Base-by-base conservation (phyloP, 441 rosid species). In the Arabidopsis hybrid region DNA sequence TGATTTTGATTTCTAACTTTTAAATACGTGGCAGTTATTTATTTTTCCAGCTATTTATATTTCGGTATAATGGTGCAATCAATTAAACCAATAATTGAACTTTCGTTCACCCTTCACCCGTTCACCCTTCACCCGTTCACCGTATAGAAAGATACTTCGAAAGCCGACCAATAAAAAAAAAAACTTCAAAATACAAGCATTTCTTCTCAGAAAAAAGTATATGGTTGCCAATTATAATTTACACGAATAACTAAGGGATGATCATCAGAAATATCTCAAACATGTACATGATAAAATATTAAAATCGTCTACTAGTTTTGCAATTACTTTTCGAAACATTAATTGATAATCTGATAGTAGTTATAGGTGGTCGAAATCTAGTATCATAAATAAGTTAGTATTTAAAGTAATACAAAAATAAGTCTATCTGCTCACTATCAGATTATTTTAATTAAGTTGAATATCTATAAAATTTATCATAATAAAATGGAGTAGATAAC, bases 61-160 rank as follows among this genome's bases (percentile, higher is more conserved):
- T 14, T 61, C 31, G 53, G 31, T 45, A 55, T 42, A 32, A 32
- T 35, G 8, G 5, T 26, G 35, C n/a, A 57, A 47, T 57, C 16
- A 35, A 59, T 47, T 36, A 42, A 21, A 74, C 63, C 62, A 60
- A 21, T 75, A 43, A 61, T 61, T 40, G 68, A 52, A 68, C 50
- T 39, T 60, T 67, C 59, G 4, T 51, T 29, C 43, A 7, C 38
- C 32, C 29, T 26, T n/a, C n/a, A n/a, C n/a, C n/a, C n/a, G n/a
- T n/a, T n/a, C n/a, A n/a, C n/a, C n/a, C n/a, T n/a, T n/a, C n/a
- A n/a, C n/a, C n/a, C n/a, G n/a, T n/a, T 29, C 43, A 7, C 38
- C 32, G 7, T 34, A 26, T 40, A 53, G 14, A 8, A 50, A 18
- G 45, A 10, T 14, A 46, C 29, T 47, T 34, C 13, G 1, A 21